These are phyloP conservation scores for Ophiocordyceps camponoti-leonardi DNA, from an alignment of 2,329 filamentous ascomycete genomes.

Conservation along the genomic window DNA sequence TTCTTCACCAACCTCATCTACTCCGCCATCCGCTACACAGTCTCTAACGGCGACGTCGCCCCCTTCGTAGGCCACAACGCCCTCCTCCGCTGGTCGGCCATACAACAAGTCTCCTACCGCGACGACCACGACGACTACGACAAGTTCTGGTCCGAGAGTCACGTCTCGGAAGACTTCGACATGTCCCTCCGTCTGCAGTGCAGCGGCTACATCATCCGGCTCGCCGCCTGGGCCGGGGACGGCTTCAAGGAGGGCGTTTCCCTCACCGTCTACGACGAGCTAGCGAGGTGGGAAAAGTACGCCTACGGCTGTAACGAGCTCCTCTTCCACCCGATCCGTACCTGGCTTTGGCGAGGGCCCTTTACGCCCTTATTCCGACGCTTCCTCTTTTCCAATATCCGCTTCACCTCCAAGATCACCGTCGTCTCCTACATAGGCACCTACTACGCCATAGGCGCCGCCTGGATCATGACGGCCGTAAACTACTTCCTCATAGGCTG, in stretches of 20 bases:
- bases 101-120: constrained; percentile 55
- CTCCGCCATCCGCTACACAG: constrained; percentile 60
- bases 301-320: constrained; percentile 73
- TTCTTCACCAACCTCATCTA: constrained; percentile 64
- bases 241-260: constrained; percentile 74
- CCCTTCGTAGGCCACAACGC: constrained; percentile 74
- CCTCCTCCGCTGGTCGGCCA: constrained; percentile 56
- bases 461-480: constrained; percentile 54
- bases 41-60: constrained; percentile 59
- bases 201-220: constrained; percentile 53
- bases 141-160: constrained; percentile 68
- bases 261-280: constrained; percentile 68
- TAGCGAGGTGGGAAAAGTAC: constrained; percentile 76
- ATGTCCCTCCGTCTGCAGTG: constrained; percentile 65
- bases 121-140: constrained; percentile 57
- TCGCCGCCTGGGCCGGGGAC: constrained; percentile 57
- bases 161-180: constrained; percentile 69
- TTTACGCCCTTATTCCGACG: constrained; percentile 63
- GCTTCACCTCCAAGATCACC: constrained; percentile 58
- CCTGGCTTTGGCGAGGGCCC: constrained; percentile 56
- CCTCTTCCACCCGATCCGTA: constrained; percentile 60
- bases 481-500: constrained; percentile 67
- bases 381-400: constrained; percentile 58
- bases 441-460: constrained; percentile 62
- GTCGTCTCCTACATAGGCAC: constrained; percentile 65